phyloP scores from a whole-genome alignment of 2,329 filamentous ascomycete genomes.

The Calonectria henricotiae region DNA sequence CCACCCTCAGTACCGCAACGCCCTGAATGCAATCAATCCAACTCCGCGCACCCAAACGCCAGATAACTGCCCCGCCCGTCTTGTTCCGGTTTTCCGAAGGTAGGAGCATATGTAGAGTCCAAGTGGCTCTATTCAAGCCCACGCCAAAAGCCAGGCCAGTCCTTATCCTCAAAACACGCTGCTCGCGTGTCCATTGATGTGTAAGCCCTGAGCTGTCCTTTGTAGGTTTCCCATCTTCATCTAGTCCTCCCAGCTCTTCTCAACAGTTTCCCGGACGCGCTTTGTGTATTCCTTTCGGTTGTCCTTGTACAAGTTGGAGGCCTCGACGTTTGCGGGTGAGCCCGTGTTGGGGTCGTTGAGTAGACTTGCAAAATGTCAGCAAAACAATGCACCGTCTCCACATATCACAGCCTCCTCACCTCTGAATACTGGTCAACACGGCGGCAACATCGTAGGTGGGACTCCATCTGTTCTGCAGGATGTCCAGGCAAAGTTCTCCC shows the following conservation, averaged over 20 bases:
- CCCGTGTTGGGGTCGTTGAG: conserved; percentile 99
- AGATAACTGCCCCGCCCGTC: conserved; percentile 41
- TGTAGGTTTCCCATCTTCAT: background rate
- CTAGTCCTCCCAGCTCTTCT: conserved; percentile 99
- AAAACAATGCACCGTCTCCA: conserved; percentile 3
- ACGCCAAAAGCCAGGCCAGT: conserved; percentile 24
- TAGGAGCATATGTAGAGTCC: conserved; percentile 30
- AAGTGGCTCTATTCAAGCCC: conserved; percentile 13
- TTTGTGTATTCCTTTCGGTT: conserved; percentile 98
- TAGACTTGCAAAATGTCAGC: conserved; percentile 73
- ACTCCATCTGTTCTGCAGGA: conserved; percentile 98
- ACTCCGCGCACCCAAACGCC: conserved; percentile 57
- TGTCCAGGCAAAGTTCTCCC: conserved; percentile 96
- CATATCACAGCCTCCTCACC: conserved; percentile 67
- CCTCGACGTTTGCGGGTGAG: conserved; percentile 97
- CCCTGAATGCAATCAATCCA: conserved; percentile 57
- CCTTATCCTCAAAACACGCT: conserved; percentile 7
- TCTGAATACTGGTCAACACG: conserved; percentile 97
- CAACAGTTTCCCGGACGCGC: conserved; percentile 94
- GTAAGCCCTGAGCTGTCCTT: conserved; percentile 18
- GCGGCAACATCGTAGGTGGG: conserved; percentile 98
- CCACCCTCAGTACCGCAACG: conserved; percentile 47
- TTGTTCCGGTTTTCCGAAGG: conserved; percentile 32
- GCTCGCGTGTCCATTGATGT: conserved; percentile 28
- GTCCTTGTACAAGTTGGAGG: conserved; percentile 98